phyloP scores from a whole-genome alignment of 495 filamentous ascomycete genomes.

The Pyrenula aspistea region DNA sequence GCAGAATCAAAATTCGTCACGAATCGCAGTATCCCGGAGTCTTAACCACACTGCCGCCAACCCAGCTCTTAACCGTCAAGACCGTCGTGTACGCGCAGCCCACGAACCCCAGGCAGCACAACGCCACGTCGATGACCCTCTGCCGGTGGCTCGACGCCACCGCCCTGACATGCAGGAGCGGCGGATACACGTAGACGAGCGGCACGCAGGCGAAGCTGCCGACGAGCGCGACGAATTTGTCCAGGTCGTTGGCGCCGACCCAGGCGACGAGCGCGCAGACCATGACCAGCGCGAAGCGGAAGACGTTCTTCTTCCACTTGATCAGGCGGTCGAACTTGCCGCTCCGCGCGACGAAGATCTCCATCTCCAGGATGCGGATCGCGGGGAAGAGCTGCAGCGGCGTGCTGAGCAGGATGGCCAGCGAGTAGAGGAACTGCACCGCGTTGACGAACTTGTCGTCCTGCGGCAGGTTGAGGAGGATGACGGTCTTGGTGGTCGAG shows the following conservation, averaged over 20 bases:
- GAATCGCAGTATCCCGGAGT: conserved; percentile 44
- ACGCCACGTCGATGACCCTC: conserved; percentile 54
- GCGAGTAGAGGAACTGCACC: conserved; percentile 88
- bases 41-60: conserved; percentile 24
- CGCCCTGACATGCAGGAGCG: conserved; percentile 74
- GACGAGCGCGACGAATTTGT: conserved; percentile 93
- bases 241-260: conserved; percentile 83
- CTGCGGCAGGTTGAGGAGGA: conserved; percentile 91
- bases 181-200: conserved; percentile 96
- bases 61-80: conserved; percentile 77
- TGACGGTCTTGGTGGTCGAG: conserved; percentile 86
- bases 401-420: conserved; percentile 87
- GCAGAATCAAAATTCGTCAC: neutral
- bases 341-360: conserved; percentile 64
- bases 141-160: conserved; percentile 55
- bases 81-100: conserved; percentile 85
- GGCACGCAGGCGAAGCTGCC: conserved; percentile 97
- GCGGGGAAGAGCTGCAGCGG: conserved; percentile 95
- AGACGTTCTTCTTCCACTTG: conserved; percentile 98
- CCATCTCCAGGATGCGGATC: conserved; percentile 63
- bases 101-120: conserved; percentile 69
- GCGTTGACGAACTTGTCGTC: conserved; percentile 92
- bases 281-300: conserved; percentile 83
- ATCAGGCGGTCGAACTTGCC: conserved; percentile 93
- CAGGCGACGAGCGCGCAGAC: conserved; percentile 79